Base-by-base conservation (phyloP, 441 rosid species). In the Hura crepitans region DNA sequence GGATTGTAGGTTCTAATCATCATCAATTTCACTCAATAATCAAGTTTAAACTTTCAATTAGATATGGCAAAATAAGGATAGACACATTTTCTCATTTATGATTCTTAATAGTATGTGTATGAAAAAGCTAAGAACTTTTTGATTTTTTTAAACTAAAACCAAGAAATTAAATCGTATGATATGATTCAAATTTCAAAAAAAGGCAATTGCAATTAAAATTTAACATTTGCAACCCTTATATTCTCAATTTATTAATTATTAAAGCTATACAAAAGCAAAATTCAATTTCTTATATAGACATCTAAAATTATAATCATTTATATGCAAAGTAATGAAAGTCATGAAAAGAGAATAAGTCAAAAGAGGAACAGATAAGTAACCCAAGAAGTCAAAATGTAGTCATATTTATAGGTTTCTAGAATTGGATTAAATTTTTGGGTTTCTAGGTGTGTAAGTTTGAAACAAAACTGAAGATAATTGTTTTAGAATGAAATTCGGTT, bases 121-220 rank as follows among this genome's bases (percentile, higher is more conserved):
- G 35, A 33, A 46, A 70, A 69, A 57, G 60, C 33, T 23, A 43
- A 61, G 2, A 45, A 25, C 23, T 42, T 65, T 65, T 42, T 58
- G 64, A 30, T 59, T 58, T 70, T n/a, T 30, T n/a, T n/a, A n/a
- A 39, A 65, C 53, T 27, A 9, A 58, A 58, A 50, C 28, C 51
- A 55, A 12, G 50, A 64, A 72, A 37, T 28, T 62, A 47, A 68
- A 62, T 4, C 69, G 70, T 50, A 35, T 63, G 39, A 17, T 27
- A 11, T 42, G 55, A 50, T 17, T 51, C 47, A 39, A n/a, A n/a
- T n/a, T n/a, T n/a, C 4, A 35, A 0, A 28, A 70, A 50, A 75
- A 23, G 58, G 69, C 23, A 68, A 55, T 27, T 35, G 70, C 25
- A 58, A 54, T 3, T 60, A 59, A 43, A 64, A 65, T 72, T 60